Base-by-base conservation (phyloP, 768 basidiomycete species). In the Trametes punicea region DNA sequence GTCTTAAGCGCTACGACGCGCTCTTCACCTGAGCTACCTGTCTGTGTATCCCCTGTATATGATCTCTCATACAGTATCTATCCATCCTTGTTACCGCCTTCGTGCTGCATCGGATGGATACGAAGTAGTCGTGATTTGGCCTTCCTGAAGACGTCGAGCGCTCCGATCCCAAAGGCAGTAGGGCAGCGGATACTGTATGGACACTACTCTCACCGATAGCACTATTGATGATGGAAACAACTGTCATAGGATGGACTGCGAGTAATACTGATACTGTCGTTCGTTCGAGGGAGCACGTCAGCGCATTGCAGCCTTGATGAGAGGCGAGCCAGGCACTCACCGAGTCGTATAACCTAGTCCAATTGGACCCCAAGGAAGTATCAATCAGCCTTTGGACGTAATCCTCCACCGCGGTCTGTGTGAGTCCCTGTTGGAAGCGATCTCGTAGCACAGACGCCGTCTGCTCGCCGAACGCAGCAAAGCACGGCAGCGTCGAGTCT, bases 311-410 rank as follows among this genome's bases (percentile, higher is more conserved):
- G 29, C 23, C 18, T 33, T 3, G 16, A 23, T 0, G 15, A 11
- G 23, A 25, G 21, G 10, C 44, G 36, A 21, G 16, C 46, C 6
- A n/a, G 39, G 27, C 15, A 66, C 87, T 65, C 66, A 93, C 91
- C 57, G 93, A 97, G 71, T 99, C 97, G 69, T 99, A 99, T 30
- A 98, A 71, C 62, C 94, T 79, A 33, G 97, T 98, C 88, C 95
- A 98, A 59, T 90, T 86, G 29, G 92, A 95, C 11, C 92, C 93
- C 42, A 97, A 74, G 0, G 95, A 96, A 51, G 80, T 88, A 59
- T 97, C 87, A 60, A 99, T 89, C 41, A 99, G 76, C 44, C 86
- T 77, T 61, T 98, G 93, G n/a, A 97, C 80, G 66, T 96, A 84
- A 31, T 93, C 91, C 39, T 85, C 92, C 26, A 95, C 87, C 31